Evolutionary conservation across 2,329 filamentous ascomycete species (phyloP).

Genomic region (Teratosphaeria nubilosa): DNA sequence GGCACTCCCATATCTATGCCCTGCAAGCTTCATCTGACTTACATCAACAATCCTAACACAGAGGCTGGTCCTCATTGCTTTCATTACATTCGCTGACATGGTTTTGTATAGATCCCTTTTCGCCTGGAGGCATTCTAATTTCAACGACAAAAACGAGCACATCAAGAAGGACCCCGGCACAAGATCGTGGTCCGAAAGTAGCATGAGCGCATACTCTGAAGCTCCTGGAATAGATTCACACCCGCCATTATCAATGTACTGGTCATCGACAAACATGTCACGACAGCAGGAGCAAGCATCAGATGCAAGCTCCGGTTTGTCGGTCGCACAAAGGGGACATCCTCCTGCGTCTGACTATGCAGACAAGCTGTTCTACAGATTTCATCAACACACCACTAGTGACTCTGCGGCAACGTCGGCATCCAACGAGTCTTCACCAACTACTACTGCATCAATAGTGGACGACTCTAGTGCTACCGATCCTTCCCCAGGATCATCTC

Average conservation of each 20-base stretch:
- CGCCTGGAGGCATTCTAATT: slow-evolving; percentile 14
- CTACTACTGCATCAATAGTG: slow-evolving; percentile 83
- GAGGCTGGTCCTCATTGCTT: neutral
- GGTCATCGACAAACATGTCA: slow-evolving; percentile 17
- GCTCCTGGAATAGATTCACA: slow-evolving; percentile 9
- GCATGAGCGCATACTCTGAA: slow-evolving; percentile 16
- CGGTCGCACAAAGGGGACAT: slow-evolving; percentile 2
- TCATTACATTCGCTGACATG: slow-evolving; percentile 15
- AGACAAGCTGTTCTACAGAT: slow-evolving; percentile 18
- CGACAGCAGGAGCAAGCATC: slow-evolving; percentile 14
- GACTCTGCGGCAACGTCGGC: slow-evolving; percentile 63
- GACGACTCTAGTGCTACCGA: slow-evolving; percentile 87
- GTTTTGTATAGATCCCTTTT: slow-evolving; percentile 19
- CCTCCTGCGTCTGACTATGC: slow-evolving; percentile 12
- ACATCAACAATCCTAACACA: neutral
- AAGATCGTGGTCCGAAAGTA: slow-evolving; percentile 17
- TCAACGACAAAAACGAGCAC: slow-evolving; percentile 4
- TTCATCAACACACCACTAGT: slow-evolving; percentile 63
- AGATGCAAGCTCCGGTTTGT: slow-evolving; percentile 9
- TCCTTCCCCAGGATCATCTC: slow-evolving; percentile 81
- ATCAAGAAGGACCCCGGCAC: slow-evolving; percentile 7
- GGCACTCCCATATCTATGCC: neutral
- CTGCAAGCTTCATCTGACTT: neutral
- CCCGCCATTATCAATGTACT: slow-evolving; percentile 9
- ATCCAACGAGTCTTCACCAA: slow-evolving; percentile 89